Evolutionary conservation across 805 yeast species (phyloP).

Genomic region (Saccharomyces kudriavzevii): DNA sequence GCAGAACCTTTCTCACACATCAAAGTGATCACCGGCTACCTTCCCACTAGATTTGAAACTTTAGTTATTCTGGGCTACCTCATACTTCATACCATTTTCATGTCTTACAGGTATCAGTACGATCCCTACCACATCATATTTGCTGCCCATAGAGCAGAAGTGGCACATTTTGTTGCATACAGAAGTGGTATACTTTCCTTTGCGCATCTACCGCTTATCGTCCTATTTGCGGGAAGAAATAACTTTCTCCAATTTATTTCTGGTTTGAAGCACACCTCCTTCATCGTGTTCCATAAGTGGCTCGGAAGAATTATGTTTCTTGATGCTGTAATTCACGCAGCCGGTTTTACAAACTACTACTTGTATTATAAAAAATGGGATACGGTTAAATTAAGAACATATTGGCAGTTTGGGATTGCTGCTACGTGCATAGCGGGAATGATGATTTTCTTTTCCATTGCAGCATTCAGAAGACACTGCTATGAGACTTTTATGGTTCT

Average conservation of each 20-base stretch:
- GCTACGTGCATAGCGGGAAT: conserved; percentile 26
- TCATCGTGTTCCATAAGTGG: conserved; percentile 61
- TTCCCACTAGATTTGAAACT: conserved; percentile 21
- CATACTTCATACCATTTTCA: conserved; percentile 10
- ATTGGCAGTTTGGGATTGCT: conserved; percentile 39
- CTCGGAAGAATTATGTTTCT: conserved; percentile 35
- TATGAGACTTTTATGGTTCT: conserved; percentile 41
- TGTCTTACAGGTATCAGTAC: conserved; percentile 9
- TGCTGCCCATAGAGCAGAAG: conserved; percentile 8
- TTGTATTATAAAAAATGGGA: conserved; percentile 9
- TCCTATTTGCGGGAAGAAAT: conserved; percentile 66
- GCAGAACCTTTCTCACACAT: conserved; percentile 11
- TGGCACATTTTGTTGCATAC: conserved; percentile 34
- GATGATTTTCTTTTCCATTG: conserved; percentile 28
- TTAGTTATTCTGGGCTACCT: conserved; percentile 11
- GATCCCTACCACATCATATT: conserved; percentile 14
- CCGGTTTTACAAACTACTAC: conserved; percentile 34
- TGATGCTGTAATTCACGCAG: conserved; percentile 34
- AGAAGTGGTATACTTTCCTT: conserved; percentile 41
- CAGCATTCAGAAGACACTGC: conserved; percentile 28
- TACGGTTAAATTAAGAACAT: conserved; percentile 6
- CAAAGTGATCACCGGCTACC: conserved; percentile 8
- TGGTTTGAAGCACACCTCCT: conserved; percentile 56
- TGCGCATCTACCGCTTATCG: conserved; percentile 44
- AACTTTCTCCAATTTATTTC: conserved; percentile 54